A percentile compares a stretch with the other conserved stretches of the same genome.
phyloP scores from a whole-genome alignment of 106 monocot genomes.

The Allium fistulosum region DNA sequence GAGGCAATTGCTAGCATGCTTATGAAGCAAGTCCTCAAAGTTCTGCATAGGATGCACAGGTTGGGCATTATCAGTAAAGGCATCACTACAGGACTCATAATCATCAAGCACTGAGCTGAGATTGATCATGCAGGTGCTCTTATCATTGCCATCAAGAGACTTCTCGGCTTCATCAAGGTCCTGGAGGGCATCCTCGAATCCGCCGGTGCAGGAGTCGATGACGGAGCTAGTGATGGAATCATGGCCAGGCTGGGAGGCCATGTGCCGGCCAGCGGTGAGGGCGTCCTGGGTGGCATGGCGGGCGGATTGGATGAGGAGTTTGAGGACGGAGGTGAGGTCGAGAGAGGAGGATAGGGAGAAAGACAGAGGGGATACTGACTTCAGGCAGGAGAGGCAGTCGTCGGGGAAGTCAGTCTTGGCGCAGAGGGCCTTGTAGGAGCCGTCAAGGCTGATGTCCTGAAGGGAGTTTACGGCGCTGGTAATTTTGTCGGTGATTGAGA shows the following conservation, averaged over 20 bases:
- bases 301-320: background rate
- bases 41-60: background rate
- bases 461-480: background rate
- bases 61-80: background rate
- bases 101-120: background rate
- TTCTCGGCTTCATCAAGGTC: background rate
- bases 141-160: background rate
- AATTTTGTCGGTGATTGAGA: background rate
- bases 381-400: background rate
- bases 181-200: background rate
- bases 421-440: background rate
- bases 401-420: constrained; percentile 1
- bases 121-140: background rate
- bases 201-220: background rate
- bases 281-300: background rate
- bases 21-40: background rate
- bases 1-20: background rate
- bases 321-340: background rate
- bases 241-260: background rate
- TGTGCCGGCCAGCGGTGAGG: background rate
- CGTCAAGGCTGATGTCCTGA: background rate
- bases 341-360: background rate
- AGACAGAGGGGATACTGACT: background rate
- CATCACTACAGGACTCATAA: background rate
- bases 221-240: background rate